A percentile compares a stretch with the other conserved stretches of the same genome.
Conservation (phyloP, 257 asterid genomes). For the Nicotiana tomentosiformis region DNA sequence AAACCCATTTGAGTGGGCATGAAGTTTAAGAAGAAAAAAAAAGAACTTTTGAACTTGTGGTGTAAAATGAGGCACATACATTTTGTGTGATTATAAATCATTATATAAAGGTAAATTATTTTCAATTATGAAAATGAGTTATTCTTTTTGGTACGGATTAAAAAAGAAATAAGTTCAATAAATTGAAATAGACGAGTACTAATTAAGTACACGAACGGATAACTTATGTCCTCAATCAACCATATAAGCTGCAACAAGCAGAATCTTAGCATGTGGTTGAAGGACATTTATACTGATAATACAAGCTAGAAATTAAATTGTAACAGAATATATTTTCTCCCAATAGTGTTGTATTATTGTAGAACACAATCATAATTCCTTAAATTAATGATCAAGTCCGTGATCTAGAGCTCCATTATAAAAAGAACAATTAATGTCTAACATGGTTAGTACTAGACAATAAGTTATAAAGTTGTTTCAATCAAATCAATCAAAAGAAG, state of each 20-base stretch:
- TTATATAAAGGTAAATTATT: no score
- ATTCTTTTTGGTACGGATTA: no score
- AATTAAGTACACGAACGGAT: neutral
- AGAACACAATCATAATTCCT: neutral
- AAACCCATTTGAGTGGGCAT: no score
- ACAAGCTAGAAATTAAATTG: neutral
- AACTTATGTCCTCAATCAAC: neutral
- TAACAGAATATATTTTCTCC: neutral
- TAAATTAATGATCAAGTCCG: neutral
- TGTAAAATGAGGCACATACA: no score
- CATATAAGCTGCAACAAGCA: neutral
- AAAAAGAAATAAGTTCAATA: no score
- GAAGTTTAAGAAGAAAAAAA: no score
- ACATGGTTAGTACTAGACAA: neutral
- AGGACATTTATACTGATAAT: neutral
- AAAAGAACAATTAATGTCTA: neutral
- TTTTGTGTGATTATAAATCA: no score
- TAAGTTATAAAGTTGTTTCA: neutral
- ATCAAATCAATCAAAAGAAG: neutral
- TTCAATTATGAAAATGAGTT: no score
- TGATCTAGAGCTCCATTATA: neutral
- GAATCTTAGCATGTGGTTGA: neutral
- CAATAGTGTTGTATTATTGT: no score
- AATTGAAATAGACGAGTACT: no score
- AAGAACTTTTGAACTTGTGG: no score